Evolutionary conservation across 495 filamentous ascomycete species (phyloP).

Genomic region (Trichoderma virens): DNA sequence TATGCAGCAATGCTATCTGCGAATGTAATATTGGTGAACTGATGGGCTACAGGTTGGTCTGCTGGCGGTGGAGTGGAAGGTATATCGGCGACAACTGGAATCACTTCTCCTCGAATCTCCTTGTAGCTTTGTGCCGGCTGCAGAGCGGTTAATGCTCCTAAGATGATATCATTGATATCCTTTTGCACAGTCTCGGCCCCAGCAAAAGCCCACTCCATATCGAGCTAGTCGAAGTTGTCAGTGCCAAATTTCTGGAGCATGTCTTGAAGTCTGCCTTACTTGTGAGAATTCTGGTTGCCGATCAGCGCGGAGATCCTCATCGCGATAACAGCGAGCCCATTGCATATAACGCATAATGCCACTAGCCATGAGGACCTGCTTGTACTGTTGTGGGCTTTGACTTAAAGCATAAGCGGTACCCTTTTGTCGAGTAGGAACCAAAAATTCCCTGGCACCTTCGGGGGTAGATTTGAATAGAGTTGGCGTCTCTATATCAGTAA

Average conservation of each 20-base stretch:
- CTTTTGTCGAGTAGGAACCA: conserved; percentile 73
- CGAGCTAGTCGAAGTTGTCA: conserved; percentile 48
- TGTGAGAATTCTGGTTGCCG: conserved; percentile 97
- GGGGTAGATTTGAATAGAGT: conserved; percentile 95
- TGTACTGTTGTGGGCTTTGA: conserved; percentile 97
- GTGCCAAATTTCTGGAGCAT: neutral
- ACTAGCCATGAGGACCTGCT: conserved; percentile 93
- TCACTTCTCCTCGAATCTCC: conserved; percentile 32
- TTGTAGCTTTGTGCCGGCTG: conserved; percentile 45
- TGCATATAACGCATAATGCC: conserved; percentile 80
- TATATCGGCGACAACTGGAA: neutral
- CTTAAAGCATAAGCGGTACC: conserved; percentile 84
- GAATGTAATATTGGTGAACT: conserved; percentile 7
- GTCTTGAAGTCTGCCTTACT: conserved; percentile 32
- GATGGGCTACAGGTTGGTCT: neutral
- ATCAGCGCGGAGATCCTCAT: conserved; percentile 89
- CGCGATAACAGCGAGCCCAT: conserved; percentile 89
- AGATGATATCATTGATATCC: conserved; percentile 11
- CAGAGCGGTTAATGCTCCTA: conserved; percentile 30
- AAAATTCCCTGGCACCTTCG: conserved; percentile 88
- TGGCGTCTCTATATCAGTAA: conserved; percentile 84
- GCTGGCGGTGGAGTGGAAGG: neutral
- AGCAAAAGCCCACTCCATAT: conserved; percentile 46
- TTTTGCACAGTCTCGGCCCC: conserved; percentile 8
- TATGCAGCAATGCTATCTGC: conserved; percentile 58